Base-by-base conservation (phyloP, 2,329 filamentous ascomycete species). In the Knoxdaviesia proteae region DNA sequence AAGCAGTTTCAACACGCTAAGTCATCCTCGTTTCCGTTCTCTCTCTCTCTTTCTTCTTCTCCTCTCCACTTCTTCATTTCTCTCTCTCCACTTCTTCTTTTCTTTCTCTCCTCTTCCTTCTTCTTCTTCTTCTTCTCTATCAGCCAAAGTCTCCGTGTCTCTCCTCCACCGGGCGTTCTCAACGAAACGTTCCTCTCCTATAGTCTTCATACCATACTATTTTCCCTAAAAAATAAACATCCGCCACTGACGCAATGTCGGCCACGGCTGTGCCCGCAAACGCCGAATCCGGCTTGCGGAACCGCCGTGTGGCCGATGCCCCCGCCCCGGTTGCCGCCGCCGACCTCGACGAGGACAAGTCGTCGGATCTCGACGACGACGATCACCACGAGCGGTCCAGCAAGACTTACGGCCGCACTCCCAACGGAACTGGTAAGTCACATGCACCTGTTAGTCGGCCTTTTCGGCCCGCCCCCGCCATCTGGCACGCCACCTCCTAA, bases 391-490 rank as follows among this genome's bases (percentile, higher is more conserved):
- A 49, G 45, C 62, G 61, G 52, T 44, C 52, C 9, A 77, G 75
- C 57, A 88, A 84, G 66, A 94, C 86, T 0, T 94, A 82, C 66
- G 88, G 88, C 44, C 77, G 87, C 49, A 94, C 88, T 9, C 84
- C 84, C 32, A 81, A 87, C 61, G 88, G 88, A 53, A 92, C 74
- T 61, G 77, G 88, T 94, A 71, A 61, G 20, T 20, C 20, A 20
- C 20, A 20, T 20, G 20, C 20, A 20, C 20, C 20, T 20, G 20
- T 20, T 20, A 20, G 2, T 20, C 20, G 20, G 20, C 20, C 20
- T 20, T 20, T 20, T 20, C 20, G 20, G 20, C 20, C 20, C 2
- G 20, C 20, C 20, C 20, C 20, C 20, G 20, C 2, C 20, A 20
- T 20, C 20, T 20, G 20, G 20, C 20, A 20, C 20, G 20, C 20